Conservation (phyloP, 805 yeast species). For the Metschnikowia borealis region DNA sequence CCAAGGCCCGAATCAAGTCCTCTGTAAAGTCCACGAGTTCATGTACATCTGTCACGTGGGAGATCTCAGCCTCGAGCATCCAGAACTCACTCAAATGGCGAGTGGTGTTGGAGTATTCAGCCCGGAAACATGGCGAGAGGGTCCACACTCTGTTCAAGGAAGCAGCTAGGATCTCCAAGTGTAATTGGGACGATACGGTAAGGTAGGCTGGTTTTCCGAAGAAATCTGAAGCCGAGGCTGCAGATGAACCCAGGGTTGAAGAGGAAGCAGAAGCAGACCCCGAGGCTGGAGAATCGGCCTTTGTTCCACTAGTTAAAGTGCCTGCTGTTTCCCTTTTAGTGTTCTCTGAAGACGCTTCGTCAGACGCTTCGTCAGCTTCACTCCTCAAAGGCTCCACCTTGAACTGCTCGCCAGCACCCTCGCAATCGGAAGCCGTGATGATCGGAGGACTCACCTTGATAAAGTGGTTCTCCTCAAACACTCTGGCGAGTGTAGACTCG, state of each 20-base stretch:
- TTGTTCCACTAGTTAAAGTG: too few relatives aligned
- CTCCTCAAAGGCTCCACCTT: constrained; percentile 36
- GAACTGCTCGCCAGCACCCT: constrained; percentile 95
- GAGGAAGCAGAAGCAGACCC: too few relatives aligned
- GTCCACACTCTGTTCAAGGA: constrained; percentile 84
- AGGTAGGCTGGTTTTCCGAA: constrained; percentile 67
- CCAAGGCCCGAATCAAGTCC: constrained; percentile 50
- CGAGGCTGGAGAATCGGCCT: too few relatives aligned
- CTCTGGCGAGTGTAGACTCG: constrained; percentile 50
- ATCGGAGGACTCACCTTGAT: constrained; percentile 81
- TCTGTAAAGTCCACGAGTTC: constrained; percentile 69
- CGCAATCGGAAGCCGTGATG: constrained; percentile 87
- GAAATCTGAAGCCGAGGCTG: constrained; percentile 28
- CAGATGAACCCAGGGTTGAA: background rate
- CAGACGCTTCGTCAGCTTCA: background rate
- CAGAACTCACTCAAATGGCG: constrained; percentile 93
- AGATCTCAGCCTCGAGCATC: constrained; percentile 94
- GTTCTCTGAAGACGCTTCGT: too few relatives aligned
- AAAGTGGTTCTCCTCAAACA: constrained; percentile 53
- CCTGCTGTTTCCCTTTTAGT: background rate
- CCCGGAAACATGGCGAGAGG: constrained; percentile 86
- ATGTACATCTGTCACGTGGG: constrained; percentile 54
- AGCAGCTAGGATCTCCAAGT: constrained; percentile 73
- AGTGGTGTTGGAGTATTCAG: constrained; percentile 83
- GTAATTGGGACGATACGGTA: constrained; percentile 91